Evolutionary conservation across 257 asterid genomes (phyloP).

Genomic region (Ophiorrhiza pumila): DNA sequence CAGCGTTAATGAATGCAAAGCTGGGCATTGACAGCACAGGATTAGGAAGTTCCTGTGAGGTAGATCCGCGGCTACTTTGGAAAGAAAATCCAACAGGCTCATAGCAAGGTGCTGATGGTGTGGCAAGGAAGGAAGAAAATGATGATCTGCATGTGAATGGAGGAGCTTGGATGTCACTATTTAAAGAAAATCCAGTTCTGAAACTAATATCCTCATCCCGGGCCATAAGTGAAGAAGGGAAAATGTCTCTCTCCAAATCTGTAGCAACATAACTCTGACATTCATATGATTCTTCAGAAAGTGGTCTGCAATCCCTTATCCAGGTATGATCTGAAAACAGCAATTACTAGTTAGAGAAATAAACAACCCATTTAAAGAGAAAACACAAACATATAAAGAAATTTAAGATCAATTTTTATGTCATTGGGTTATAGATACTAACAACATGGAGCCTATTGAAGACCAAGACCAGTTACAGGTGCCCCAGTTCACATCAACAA

Average conservation of each 20-base stretch:
- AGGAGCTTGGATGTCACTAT: conserved; percentile 34
- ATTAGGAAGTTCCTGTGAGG: conserved; percentile 36
- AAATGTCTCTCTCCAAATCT: conserved; percentile 22
- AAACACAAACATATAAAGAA: background rate
- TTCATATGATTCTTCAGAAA: conserved; percentile 17
- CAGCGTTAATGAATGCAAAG: conserved; percentile 54
- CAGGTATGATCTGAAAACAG: conserved; percentile 51
- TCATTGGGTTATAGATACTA: background rate
- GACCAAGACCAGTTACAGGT: background rate
- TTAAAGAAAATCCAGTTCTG: conserved; percentile 37
- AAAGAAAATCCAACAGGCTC: conserved; percentile 57
- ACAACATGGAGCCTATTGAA: background rate
- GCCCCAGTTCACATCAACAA: background rate
- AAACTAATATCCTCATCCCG: conserved; percentile 65
- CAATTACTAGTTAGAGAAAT: background rate
- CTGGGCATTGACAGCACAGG: conserved; percentile 54
- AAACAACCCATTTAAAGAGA: background rate
- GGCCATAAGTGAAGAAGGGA: conserved; percentile 31
- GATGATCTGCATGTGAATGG: conserved; percentile 45
- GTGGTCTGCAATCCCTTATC: conserved; percentile 34
- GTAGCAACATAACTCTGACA: conserved; percentile 20
- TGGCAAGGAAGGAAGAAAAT: conserved; percentile 46
- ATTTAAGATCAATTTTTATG: background rate
- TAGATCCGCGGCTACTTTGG: conserved; percentile 36
- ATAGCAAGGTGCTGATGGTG: conserved; percentile 23